A percentile compares a stretch with the other conserved stretches of the same genome.
Evolutionary conservation across 331 rosid species (phyloP).

Genomic region (Cydonia oblonga): DNA sequence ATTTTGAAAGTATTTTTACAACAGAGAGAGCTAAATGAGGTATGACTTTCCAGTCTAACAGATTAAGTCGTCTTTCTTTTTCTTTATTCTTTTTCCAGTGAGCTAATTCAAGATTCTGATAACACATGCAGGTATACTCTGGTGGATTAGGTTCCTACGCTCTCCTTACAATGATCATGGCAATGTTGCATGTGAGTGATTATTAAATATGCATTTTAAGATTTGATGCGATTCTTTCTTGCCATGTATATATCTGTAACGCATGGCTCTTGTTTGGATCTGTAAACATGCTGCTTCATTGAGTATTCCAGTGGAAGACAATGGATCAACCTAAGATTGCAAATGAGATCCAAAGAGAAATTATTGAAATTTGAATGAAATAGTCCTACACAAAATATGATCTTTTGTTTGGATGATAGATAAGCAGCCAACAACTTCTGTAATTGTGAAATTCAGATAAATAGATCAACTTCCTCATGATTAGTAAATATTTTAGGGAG

Average conservation of each 20-base stretch:
- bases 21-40: slow-evolving; percentile 96
- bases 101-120: slow-evolving; percentile 23
- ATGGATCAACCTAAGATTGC: background rate
- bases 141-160: slow-evolving; percentile 97
- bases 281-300: background rate
- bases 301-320: background rate
- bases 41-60: slow-evolving; percentile 7
- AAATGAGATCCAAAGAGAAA: background rate
- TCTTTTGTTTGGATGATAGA: background rate
- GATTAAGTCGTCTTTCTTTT: background rate
- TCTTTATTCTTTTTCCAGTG: slow-evolving; percentile 2
- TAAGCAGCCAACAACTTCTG: background rate
- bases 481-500: no score
- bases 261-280: background rate
- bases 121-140: slow-evolving; percentile 69
- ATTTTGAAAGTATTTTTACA: slow-evolving; percentile 87
- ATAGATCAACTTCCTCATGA: background rate
- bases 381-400: background rate
- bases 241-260: background rate
- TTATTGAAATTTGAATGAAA: background rate
- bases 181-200: slow-evolving; percentile 73
- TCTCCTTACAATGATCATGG: slow-evolving; percentile 85
- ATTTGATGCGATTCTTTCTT: background rate
- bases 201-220: background rate
- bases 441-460: background rate